phyloP scores from a whole-genome alignment of 805 yeast species.

The Lachancea dasiensis region DNA sequence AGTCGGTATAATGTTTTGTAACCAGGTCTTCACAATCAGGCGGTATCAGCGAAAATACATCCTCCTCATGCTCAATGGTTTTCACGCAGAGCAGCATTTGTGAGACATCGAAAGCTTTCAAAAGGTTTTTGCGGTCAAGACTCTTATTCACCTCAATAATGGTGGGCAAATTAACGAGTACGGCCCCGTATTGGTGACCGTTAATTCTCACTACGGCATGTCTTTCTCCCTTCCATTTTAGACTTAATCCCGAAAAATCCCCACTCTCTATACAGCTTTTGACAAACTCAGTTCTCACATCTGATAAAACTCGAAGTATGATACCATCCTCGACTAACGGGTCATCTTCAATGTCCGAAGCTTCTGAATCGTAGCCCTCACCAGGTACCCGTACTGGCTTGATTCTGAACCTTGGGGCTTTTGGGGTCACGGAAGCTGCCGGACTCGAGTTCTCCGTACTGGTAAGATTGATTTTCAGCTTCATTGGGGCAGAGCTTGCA shows the following conservation, averaged over 20 bases:
- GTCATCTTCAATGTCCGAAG: slow-evolving; percentile 92
- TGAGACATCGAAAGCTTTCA: slow-evolving; percentile 78
- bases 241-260: slow-evolving; percentile 61
- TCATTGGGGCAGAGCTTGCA: slow-evolving; percentile 14
- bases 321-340: slow-evolving; percentile 88
- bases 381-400: slow-evolving; percentile 71
- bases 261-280: slow-evolving; percentile 72
- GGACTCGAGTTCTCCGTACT: slow-evolving; percentile 14
- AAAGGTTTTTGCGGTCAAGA: slow-evolving; percentile 75
- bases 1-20: slow-evolving; percentile 26
- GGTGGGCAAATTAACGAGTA: slow-evolving; percentile 85
- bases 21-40: slow-evolving; percentile 39
- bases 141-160: slow-evolving; percentile 82
- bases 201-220: slow-evolving; percentile 74
- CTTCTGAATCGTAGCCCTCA: slow-evolving; percentile 95
- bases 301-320: slow-evolving; percentile 61
- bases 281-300: slow-evolving; percentile 51
- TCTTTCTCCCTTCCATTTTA: slow-evolving; percentile 78
- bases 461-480: slow-evolving; percentile 24
- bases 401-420: slow-evolving; percentile 43
- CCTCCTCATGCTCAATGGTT: slow-evolving; percentile 42
- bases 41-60: slow-evolving; percentile 38
- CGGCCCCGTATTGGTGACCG: slow-evolving; percentile 69
- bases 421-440: slow-evolving; percentile 26
- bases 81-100: slow-evolving; percentile 78